Evolutionary conservation across 306 rosid genomes (phyloP).

Genomic region (Canavalia gladiata): DNA sequence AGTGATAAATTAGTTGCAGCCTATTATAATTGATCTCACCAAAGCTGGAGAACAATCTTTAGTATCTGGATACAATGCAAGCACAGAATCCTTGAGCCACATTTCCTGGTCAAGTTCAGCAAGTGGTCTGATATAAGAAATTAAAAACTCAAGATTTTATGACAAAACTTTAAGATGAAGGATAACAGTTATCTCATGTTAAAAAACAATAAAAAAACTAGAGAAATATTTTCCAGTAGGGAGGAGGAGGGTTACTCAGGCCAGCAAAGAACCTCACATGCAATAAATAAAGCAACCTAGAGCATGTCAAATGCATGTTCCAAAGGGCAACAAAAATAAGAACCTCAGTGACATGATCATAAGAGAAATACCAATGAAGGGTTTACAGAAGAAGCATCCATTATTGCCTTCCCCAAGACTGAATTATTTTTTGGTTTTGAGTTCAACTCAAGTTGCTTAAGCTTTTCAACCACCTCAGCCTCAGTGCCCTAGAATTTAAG

Average conservation of each 20-base stretch:
- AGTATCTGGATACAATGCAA: constrained; percentile 79
- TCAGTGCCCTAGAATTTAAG: constrained; percentile 75
- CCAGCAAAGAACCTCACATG: constrained; percentile 11
- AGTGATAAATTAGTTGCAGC: constrained; percentile 31
- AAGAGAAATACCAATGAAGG: constrained; percentile 73
- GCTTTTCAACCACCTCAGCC: constrained; percentile 78
- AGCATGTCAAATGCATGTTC: constrained; percentile 39
- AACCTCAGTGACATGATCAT: constrained; percentile 30
- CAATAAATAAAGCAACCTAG: constrained; percentile 13
- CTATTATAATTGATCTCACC: constrained; percentile 72
- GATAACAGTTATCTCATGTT: constrained; percentile 31
- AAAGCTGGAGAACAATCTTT: constrained; percentile 74
- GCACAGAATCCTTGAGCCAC: constrained; percentile 93
- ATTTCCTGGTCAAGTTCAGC: constrained; percentile 81
- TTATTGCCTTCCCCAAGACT: constrained; percentile 72
- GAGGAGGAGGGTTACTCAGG: constrained; percentile 14
- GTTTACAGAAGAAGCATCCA: constrained; percentile 64
- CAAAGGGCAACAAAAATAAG: constrained; percentile 42
- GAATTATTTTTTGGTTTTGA: constrained; percentile 69
- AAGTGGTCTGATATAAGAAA: constrained; percentile 62
- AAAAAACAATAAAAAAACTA: not conserved
- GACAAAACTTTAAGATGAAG: constrained; percentile 39
- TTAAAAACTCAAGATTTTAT: constrained; percentile 50
- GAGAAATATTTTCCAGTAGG: constrained; percentile 14
- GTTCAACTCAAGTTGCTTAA: constrained; percentile 73